Conservation (phyloP, 139 green algal species). For the Parachlorella kessleri region DNA sequence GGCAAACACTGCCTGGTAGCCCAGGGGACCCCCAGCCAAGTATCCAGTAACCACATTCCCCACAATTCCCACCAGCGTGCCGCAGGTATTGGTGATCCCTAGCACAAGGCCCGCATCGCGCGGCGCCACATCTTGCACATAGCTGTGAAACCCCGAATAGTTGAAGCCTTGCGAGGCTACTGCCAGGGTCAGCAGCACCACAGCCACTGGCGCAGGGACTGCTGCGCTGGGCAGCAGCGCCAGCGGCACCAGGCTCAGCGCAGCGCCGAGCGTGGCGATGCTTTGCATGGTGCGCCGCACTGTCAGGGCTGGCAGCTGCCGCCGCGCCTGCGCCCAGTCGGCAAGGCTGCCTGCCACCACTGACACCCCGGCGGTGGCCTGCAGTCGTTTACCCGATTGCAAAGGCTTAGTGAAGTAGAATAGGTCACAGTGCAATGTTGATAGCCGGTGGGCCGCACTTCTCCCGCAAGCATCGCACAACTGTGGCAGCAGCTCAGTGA, state of each 20-base stretch:
- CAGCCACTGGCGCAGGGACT: not conserved
- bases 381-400: too few relatives aligned
- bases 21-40: conserved; percentile 19
- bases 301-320: conserved; percentile 18
- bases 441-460: too few relatives aligned
- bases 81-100: conserved; percentile 74
- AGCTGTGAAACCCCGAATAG: conserved; percentile 74
- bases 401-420: too few relatives aligned
- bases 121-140: conserved; percentile 66
- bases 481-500: too few relatives aligned
- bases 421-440: too few relatives aligned
- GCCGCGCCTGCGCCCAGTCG: conserved; percentile 32
- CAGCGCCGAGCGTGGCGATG: conserved; percentile 50
- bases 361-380: conserved; percentile 26
- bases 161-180: conserved; percentile 58
- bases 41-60: conserved; percentile 67
- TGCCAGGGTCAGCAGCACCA: conserved; percentile 16
- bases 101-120: conserved; percentile 44
- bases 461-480: too few relatives aligned
- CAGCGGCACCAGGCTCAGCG: conserved; percentile 48
- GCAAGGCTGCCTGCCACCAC: conserved; percentile 29
- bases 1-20: conserved; percentile 10
- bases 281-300: conserved; percentile 58
- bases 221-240: conserved; percentile 2
- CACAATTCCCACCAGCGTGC: conserved; percentile 59